Evolutionary conservation across 2,329 filamentous ascomycete species (phyloP).

Genomic region (Arthrinium puccinioides): DNA sequence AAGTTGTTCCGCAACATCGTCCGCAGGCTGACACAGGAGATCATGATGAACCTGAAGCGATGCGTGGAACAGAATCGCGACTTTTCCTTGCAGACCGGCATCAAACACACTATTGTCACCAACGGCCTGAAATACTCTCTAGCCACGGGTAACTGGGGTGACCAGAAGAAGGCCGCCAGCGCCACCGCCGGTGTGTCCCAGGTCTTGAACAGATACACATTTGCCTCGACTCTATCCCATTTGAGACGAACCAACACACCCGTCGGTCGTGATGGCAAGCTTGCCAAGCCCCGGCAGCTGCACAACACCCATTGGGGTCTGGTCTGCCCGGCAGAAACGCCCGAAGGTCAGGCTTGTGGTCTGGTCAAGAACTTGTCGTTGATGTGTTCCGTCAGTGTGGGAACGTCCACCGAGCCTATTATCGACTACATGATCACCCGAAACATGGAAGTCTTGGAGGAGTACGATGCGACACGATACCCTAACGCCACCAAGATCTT

Average conservation of each 20-base stretch:
- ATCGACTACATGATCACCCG: conserved; percentile 92
- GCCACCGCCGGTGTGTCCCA: conserved; percentile 96
- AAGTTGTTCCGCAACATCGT: conserved; percentile 92
- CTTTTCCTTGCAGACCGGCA: conserved; percentile 84
- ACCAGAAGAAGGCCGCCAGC: conserved; percentile 95
- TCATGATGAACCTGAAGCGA: conserved; percentile 83
- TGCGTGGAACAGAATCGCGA: conserved; percentile 85
- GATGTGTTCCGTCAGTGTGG: conserved; percentile 98
- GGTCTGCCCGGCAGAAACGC: conserved; percentile 94
- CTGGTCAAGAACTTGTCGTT: conserved; percentile 95
- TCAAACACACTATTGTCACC: conserved; percentile 85
- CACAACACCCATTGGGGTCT: conserved; percentile 99
- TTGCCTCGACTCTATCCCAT: conserved; percentile 93
- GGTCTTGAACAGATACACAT: conserved; percentile 96
- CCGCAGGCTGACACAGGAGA: conserved; percentile 82
- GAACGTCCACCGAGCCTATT: conserved; percentile 82
- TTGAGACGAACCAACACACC: conserved; percentile 95
- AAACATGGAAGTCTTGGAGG: conserved; percentile 94
- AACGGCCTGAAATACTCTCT: conserved; percentile 95
- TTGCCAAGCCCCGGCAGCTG: conserved; percentile 93
- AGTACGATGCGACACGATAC: conserved; percentile 79
- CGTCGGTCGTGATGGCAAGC: conserved; percentile 94
- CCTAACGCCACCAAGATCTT: conserved; percentile 97
- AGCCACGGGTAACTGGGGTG: conserved; percentile 97
- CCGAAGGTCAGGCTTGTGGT: conserved; percentile 96